These are phyloP conservation scores for Yamadazyma siamensis DNA, from an alignment of 1,139 yeast genomes.

Conservation along the genomic window DNA sequence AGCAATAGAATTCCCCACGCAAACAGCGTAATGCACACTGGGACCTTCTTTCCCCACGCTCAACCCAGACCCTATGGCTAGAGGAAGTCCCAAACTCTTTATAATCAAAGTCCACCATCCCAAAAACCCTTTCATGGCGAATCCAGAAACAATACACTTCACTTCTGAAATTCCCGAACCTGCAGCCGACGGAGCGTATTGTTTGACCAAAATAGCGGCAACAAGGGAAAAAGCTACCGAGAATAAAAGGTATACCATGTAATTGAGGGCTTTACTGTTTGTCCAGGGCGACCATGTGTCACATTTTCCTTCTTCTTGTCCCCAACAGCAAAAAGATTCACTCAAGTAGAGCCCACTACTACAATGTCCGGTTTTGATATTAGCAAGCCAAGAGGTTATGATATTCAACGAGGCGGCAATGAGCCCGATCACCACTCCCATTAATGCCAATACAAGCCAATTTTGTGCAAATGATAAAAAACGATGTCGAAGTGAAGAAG, in stretches of 20 bases:
- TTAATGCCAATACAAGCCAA: constrained; percentile 72
- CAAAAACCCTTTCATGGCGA: constrained; percentile 73
- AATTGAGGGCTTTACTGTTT: constrained; percentile 40
- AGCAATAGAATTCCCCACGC: constrained; percentile 70
- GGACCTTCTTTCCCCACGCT: constrained; percentile 88
- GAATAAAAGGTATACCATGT: constrained; percentile 54
- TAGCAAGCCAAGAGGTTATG: constrained; percentile 83
- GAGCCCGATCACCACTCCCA: constrained; percentile 74
- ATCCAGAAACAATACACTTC: constrained; percentile 92
- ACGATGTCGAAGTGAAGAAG: constrained; percentile 21
- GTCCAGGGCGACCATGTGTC: constrained; percentile 59
- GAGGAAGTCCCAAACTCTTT: constrained; percentile 78
- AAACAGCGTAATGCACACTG: constrained; percentile 80
- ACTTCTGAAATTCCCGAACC: constrained; percentile 98
- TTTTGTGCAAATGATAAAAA: constrained; percentile 53
- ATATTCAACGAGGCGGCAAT: constrained; percentile 82
- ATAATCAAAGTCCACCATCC: constrained; percentile 69
- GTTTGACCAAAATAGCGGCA: constrained; percentile 67
- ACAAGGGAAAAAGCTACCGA: constrained; percentile 60
- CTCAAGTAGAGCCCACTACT: constrained; percentile 65
- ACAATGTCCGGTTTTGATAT: constrained; percentile 77
- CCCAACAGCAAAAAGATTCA: constrained; percentile 80
- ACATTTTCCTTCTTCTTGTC: constrained; percentile 48
- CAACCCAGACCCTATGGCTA: constrained; percentile 80
- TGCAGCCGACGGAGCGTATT: constrained; percentile 86